A percentile compares a stretch with the other conserved stretches of the same genome.
Evolutionary conservation across 2,329 filamentous ascomycete species (phyloP).

Genomic region (Beauveria sp.): DNA sequence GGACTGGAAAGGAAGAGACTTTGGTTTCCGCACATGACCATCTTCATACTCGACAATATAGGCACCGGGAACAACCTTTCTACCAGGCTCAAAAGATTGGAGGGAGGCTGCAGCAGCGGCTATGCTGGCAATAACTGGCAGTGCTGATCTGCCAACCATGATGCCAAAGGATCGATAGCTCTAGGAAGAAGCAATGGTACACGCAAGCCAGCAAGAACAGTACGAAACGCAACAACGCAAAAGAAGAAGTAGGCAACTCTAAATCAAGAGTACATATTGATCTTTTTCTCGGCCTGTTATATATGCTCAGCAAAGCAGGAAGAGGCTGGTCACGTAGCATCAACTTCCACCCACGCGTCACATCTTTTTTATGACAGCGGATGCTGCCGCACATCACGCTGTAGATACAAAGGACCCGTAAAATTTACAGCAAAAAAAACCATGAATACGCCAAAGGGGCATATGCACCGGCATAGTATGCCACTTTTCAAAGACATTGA

Average conservation of each 20-base stretch:
- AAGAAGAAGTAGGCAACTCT: too few relatives aligned
- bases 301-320: neutral
- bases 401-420: neutral
- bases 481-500: neutral
- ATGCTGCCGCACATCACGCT: neutral
- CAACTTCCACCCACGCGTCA: too few relatives aligned
- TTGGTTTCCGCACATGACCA: neutral
- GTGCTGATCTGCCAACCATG: neutral
- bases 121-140: neutral
- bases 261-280: too few relatives aligned
- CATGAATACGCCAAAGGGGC: too few relatives aligned
- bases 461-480: too few relatives aligned
- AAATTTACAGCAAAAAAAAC: neutral
- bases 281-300: neutral
- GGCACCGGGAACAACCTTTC: neutral
- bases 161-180: neutral
- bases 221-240: too few relatives aligned
- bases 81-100: neutral
- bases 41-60: constrained; percentile 1
- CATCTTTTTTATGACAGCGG: too few relatives aligned
- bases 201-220: neutral
- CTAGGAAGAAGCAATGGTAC: neutral
- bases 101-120: neutral
- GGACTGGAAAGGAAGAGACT: neutral
- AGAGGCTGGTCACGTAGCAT: too few relatives aligned